Percentiles rank a stretch among this genome's conserved stretches.
Evolutionary conservation across 164 flowering plant genomes (phyloP).

Genomic region (Euptelea pleiosperma): DNA sequence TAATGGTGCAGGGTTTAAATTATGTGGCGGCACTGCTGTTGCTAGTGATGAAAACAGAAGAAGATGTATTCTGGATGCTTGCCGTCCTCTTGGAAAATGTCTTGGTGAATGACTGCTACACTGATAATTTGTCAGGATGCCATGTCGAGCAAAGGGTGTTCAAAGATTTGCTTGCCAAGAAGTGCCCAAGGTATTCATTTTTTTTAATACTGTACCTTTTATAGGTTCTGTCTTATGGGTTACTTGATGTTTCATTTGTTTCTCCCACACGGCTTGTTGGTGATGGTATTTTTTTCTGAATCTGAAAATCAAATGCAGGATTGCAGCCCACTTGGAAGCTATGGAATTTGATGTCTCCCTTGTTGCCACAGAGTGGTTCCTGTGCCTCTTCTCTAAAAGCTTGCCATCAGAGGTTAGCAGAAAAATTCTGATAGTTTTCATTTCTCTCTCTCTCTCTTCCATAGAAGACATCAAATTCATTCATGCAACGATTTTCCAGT

Average conservation of each 20-base stretch:
- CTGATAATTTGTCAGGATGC: slow-evolving; percentile 89
- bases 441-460: background rate
- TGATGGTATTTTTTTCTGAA: slow-evolving; percentile 7
- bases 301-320: slow-evolving; percentile 46
- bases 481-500: too few relatives aligned
- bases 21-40: slow-evolving; percentile 88
- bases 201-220: background rate
- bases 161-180: slow-evolving; percentile 70
- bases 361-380: slow-evolving; percentile 94
- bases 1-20: slow-evolving; percentile 76
- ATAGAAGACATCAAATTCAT: too few relatives aligned
- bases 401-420: slow-evolving; percentile 89
- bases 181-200: slow-evolving; percentile 66
- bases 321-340: slow-evolving; percentile 76
- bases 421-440: background rate
- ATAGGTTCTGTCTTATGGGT: too few relatives aligned
- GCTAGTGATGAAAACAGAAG: slow-evolving; percentile 98
- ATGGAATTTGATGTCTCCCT: slow-evolving; percentile 92
- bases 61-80: slow-evolving; percentile 98
- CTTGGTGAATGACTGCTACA: slow-evolving; percentile 84
- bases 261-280: background rate
- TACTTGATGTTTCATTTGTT: background rate
- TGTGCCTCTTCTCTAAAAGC: slow-evolving; percentile 94
- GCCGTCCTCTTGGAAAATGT: slow-evolving; percentile 90
- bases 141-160: slow-evolving; percentile 95